Base-by-base conservation (phyloP, 768 basidiomycete species). In the Xerocomus brunneocitrinus region DNA sequence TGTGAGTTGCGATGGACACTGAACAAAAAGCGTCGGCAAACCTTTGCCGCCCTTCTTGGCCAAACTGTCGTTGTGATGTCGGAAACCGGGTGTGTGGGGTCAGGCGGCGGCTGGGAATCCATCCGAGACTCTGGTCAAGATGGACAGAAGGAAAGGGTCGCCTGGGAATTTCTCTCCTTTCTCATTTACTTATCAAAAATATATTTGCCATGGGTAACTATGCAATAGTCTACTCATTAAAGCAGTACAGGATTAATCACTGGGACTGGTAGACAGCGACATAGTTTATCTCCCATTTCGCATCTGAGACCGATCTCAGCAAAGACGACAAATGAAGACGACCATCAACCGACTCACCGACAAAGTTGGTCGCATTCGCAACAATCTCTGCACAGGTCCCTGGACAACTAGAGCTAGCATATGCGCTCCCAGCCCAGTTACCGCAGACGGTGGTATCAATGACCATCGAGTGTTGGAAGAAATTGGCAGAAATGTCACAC, bases 251-350 rank as follows among this genome's bases (percentile, higher is more conserved):
- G 4, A 41, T 30, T 30, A 22, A 32, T n/a, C 13, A 16, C 46
- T 55, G 9, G 40, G 40, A 19, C 50, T 79, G 71, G 67, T 79
- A 84, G 43, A 81, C 76, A 32, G 78, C 76, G 50, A 84, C 70
- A 60, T 78, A 82, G 61, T 80, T 79, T 65, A 84, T 71, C 54
- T 73, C 68, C 81, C 81, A 83, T 63, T 77, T 68, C 10, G 82
- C 80, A 60, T 70, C 81, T 84, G 58, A 5, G 8, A 56, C 55
- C 34, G 12, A 25, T 16, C 25, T 65, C 27, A 58, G 43, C 40
- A 22, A 40, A n/a, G 16, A 7, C 30, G 4, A 1, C 28, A 24
- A 9, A 32, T 3, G 8, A 3, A 12, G 10, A 28, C 1, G 6
- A n/a, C 4, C 8, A 30, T 24, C 8, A 16, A 14, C 1, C 35